Conservation (phyloP, 2,329 filamentous ascomycete genomes). For the Madurella mycetomatis region DNA sequence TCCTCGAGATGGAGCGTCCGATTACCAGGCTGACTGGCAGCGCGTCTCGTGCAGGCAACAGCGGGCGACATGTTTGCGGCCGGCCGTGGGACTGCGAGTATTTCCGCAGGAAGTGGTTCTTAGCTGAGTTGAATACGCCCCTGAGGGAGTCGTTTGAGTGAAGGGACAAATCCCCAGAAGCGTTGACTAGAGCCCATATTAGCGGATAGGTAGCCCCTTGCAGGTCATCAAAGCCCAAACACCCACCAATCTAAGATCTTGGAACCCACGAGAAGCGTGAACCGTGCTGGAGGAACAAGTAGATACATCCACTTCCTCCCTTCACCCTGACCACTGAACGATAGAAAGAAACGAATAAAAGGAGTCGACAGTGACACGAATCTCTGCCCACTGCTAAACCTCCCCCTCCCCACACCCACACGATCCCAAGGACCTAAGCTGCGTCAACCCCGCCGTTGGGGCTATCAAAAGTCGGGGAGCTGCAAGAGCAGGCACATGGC, state of each 20-base stretch:
- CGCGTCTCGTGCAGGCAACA: neutral
- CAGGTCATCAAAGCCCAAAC: no score
- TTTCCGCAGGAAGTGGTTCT: neutral
- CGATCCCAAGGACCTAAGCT: no score
- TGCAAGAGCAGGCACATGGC: neutral
- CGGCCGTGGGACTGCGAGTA: neutral
- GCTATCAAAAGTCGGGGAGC: conserved; percentile 33
- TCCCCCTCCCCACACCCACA: no score
- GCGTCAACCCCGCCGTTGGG: conserved; percentile 49
- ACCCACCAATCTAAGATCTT: no score
- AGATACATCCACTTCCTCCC: no score
- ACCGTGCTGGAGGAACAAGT: no score
- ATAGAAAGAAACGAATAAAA: neutral
- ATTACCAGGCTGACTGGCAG: neutral
- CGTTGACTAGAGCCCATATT: no score
- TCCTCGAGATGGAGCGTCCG: neutral
- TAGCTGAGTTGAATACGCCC: neutral
- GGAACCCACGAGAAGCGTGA: no score
- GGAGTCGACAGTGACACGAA: no score
- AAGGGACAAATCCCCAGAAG: no score
- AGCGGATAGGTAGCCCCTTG: no score
- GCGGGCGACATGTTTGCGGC: neutral
- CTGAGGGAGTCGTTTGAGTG: neutral
- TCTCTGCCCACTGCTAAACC: neutral
- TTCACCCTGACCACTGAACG: neutral